These are phyloP conservation scores for Russula sp. DNA, from an alignment of 768 basidiomycete genomes.

Conservation along the genomic window DNA sequence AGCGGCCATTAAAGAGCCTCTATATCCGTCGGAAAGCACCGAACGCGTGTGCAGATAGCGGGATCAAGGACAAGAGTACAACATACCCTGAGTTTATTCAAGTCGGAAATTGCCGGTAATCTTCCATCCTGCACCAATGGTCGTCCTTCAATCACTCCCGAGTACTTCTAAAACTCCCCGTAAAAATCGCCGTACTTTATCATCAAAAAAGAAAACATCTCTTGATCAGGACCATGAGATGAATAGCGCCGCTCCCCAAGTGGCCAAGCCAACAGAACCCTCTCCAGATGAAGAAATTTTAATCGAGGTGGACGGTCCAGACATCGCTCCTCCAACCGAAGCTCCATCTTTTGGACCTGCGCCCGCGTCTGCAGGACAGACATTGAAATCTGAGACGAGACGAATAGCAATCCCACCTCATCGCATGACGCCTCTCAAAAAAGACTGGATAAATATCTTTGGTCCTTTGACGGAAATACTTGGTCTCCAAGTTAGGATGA, in stretches of 20 bases:
- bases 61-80: too few relatives aligned
- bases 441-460: slow-evolving; percentile 94
- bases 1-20: slow-evolving; percentile 7
- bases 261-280: slow-evolving; percentile 10
- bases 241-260: not conserved
- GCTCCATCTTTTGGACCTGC: slow-evolving; percentile 69
- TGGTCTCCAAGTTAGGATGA: slow-evolving; percentile 96
- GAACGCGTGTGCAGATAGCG: too few relatives aligned
- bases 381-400: slow-evolving; percentile 77
- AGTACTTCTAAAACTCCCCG: slow-evolving; percentile 29
- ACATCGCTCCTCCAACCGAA: slow-evolving; percentile 39
- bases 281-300: slow-evolving; percentile 55
- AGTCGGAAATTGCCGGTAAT: slow-evolving; percentile 4
- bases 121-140: slow-evolving; percentile 29
- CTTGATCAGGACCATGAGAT: slow-evolving; percentile 16
- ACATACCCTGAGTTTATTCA: not conserved
- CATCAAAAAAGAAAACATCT: slow-evolving; percentile 41
- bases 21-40: too few relatives aligned
- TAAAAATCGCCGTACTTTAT: slow-evolving; percentile 40
- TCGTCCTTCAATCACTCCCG: slow-evolving; percentile 35
- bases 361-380: slow-evolving; percentile 43
- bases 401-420: slow-evolving; percentile 92
- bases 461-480: slow-evolving; percentile 93
- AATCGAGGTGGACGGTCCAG: slow-evolving; percentile 48
- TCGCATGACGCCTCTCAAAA: slow-evolving; percentile 94